phyloP scores from a whole-genome alignment of 345 rosid species.

The Mercurialis annua region DNA sequence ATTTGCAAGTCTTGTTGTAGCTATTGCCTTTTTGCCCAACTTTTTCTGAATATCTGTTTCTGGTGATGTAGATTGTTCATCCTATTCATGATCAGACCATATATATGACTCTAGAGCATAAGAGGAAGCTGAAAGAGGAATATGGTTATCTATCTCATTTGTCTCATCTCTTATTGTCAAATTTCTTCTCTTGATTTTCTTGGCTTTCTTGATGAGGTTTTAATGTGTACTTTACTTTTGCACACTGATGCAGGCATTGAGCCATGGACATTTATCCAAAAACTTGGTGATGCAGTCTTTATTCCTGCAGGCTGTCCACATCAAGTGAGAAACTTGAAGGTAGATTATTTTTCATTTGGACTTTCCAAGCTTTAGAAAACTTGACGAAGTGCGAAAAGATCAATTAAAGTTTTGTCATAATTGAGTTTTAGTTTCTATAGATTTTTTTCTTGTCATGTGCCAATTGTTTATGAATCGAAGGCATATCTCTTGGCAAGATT shows the following conservation, averaged over 20 bases:
- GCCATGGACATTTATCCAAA: conserved; percentile 65
- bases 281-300: conserved; percentile 63
- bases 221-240: too few relatives aligned
- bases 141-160: conserved; percentile 39
- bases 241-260: conserved; percentile 46
- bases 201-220: background rate
- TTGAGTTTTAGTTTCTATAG: background rate
- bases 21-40: background rate
- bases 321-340: conserved; percentile 72
- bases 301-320: conserved; percentile 73
- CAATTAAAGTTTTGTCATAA: background rate
- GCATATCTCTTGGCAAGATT: background rate
- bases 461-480: background rate
- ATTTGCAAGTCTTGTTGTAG: background rate
- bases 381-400: background rate
- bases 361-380: background rate
- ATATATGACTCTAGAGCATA: conserved; percentile 56
- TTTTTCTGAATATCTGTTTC: background rate
- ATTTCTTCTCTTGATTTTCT: background rate
- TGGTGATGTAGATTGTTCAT: conserved; percentile 48
- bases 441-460: background rate
- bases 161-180: background rate
- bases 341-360: conserved; percentile 7
- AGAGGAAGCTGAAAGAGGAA: conserved; percentile 67
- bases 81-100: conserved; percentile 75